A percentile compares a stretch with the other conserved stretches of the same genome.
phyloP scores from a whole-genome alignment of 306 rosid species.

The Cucumis hystrix region DNA sequence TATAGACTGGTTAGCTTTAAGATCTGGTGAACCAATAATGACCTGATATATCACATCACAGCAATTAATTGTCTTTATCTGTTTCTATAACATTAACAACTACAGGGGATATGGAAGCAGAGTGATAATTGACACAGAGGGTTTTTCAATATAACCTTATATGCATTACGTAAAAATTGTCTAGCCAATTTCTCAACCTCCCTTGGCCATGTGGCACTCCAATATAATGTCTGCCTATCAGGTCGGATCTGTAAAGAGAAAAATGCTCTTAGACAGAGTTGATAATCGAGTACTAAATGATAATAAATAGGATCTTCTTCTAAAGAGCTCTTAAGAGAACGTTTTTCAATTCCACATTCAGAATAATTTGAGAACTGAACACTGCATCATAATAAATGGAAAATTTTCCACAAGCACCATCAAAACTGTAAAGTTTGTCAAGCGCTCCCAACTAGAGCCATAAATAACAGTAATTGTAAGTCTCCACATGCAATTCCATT shows the following conservation, averaged over 20 bases:
- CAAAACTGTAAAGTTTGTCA: background rate
- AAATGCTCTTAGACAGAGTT: background rate
- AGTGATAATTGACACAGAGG: background rate
- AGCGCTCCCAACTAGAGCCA: background rate
- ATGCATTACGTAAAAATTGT: constrained; percentile 70
- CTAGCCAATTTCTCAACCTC: constrained; percentile 92
- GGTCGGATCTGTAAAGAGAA: constrained; percentile 61
- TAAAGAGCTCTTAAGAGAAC: background rate
- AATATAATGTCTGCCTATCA: constrained; percentile 90
- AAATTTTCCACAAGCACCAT: background rate
- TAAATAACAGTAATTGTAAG: background rate
- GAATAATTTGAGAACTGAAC: background rate
- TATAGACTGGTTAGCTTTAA: constrained; percentile 90
- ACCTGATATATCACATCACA: constrained; percentile 29
- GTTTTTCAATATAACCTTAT: constrained; percentile 44
- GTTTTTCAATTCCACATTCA: background rate
- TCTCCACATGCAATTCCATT: background rate
- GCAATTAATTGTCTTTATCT: background rate
- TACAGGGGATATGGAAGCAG: constrained; percentile 4
- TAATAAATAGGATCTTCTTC: background rate
- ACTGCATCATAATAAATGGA: background rate
- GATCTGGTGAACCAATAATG: constrained; percentile 61
- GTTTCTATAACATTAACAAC: background rate
- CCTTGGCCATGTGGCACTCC: constrained; percentile 99
- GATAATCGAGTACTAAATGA: background rate